phyloP scores from a whole-genome alignment of 805 yeast species.

The Schizosaccharomyces lindneri region DNA sequence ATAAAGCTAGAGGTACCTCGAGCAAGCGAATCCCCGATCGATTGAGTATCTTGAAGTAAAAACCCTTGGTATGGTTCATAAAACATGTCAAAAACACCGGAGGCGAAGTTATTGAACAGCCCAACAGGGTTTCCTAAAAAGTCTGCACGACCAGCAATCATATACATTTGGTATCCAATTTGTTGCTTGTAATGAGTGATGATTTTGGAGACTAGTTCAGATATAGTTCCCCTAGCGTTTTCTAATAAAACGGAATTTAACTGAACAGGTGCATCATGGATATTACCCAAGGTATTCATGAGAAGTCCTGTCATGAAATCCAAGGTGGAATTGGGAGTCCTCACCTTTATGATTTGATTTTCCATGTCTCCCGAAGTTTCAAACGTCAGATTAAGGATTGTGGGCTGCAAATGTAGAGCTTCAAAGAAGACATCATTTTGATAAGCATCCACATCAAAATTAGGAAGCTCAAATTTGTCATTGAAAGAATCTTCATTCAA shows the following conservation, averaged over 20 bases:
- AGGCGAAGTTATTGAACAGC: constrained; percentile 67
- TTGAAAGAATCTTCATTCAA: background rate
- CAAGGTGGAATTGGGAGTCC: constrained; percentile 36
- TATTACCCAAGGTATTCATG: constrained; percentile 91
- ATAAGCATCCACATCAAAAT: background rate
- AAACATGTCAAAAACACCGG: constrained; percentile 88
- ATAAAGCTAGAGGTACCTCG: constrained; percentile 87
- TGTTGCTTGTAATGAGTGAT: constrained; percentile 78
- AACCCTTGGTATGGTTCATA: constrained; percentile 95
- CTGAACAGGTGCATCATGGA: constrained; percentile 86
- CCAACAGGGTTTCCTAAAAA: constrained; percentile 95
- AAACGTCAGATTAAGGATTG: constrained; percentile 68
- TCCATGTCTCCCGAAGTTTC: constrained; percentile 61
- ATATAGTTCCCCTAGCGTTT: constrained; percentile 67
- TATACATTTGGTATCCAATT: constrained; percentile 72
- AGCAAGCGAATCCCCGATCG: constrained; percentile 80
- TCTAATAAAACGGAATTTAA: constrained; percentile 70
- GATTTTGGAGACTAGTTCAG: constrained; percentile 42
- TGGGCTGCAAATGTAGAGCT: constrained; percentile 74
- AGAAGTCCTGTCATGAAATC: constrained; percentile 52
- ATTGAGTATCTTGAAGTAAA: constrained; percentile 86
- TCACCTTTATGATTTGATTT: constrained; percentile 27
- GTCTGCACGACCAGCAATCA: constrained; percentile 87
- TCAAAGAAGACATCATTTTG: constrained; percentile 55
- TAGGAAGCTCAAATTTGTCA: background rate